A percentile compares a stretch with the other conserved stretches of the same genome.
Conservation (phyloP, 75 land plant species). For the Cunninghamia lanceolata region DNA sequence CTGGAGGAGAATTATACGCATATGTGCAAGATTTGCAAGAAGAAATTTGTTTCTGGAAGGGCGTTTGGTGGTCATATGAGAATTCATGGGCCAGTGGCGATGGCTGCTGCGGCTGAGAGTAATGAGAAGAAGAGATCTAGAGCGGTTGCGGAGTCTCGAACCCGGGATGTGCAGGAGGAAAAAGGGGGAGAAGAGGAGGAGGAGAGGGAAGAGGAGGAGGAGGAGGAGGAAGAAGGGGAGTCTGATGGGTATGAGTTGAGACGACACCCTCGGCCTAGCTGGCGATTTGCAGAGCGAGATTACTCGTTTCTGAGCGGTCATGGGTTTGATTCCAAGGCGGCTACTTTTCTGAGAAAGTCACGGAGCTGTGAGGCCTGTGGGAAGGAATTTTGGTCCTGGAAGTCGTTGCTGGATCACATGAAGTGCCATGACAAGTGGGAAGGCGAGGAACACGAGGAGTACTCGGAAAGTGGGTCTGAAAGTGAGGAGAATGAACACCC, state of each 20-base stretch:
- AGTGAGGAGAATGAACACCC: constrained; percentile 7
- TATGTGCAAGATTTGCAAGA: constrained; percentile 21
- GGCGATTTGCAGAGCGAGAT: constrained; percentile 6
- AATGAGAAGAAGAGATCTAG: constrained; percentile 13
- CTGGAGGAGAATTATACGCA: constrained; percentile 11
- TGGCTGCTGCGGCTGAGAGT: constrained; percentile 7
- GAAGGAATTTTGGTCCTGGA: constrained; percentile 42
- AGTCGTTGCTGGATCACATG: constrained; percentile 48
- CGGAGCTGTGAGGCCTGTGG: constrained; percentile 16
- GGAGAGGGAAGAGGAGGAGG: background rate
- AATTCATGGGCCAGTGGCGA: constrained; percentile 22
- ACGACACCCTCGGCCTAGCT: constrained; percentile 16
- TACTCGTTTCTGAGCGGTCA: constrained; percentile 20
- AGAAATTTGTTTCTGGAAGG: constrained; percentile 23
- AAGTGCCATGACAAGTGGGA: constrained; percentile 40
- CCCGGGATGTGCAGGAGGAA: background rate
- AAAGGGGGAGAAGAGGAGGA: constrained; percentile 3
- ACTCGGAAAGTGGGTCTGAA: background rate
- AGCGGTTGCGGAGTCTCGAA: constrained; percentile 4
- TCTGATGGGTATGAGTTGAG: constrained; percentile 17
- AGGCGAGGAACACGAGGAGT: constrained; percentile 29
- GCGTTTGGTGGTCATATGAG: constrained; percentile 34
- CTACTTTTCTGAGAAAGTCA: constrained; percentile 9
- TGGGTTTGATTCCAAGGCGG: constrained; percentile 1
- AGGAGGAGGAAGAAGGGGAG: constrained; percentile 7